A percentile compares a stretch with the other conserved stretches of the same genome.
Conservation (phyloP, 2,329 filamentous ascomycete genomes). For the Pseudogymnoascus sp. region DNA sequence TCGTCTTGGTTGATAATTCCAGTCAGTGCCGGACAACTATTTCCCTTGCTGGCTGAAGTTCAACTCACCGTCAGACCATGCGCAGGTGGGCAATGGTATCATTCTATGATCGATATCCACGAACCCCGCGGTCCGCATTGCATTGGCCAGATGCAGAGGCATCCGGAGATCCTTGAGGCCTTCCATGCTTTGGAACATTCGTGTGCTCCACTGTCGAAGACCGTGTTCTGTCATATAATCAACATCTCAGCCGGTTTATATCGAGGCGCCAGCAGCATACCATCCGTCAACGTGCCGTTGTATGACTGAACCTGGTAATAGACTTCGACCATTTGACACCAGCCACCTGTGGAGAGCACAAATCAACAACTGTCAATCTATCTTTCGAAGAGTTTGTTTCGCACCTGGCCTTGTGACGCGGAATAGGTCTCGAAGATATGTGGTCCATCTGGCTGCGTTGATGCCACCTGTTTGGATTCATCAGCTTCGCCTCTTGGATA, state of each 20-base stretch:
- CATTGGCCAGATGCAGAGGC: slow-evolving; percentile 45
- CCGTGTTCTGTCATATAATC: slow-evolving; percentile 45
- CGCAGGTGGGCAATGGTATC: slow-evolving; percentile 61
- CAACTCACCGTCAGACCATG: slow-evolving; percentile 59
- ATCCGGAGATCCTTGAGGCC: slow-evolving; percentile 60
- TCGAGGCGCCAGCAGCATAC: slow-evolving; percentile 31
- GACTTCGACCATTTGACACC: slow-evolving; percentile 83
- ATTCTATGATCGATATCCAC: slow-evolving; percentile 59
- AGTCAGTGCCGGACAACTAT: slow-evolving; percentile 5
- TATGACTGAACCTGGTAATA: slow-evolving; percentile 82
- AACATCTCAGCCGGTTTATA: slow-evolving; percentile 14
- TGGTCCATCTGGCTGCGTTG: slow-evolving; percentile 62
- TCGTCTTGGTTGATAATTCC: slow-evolving; percentile 33
- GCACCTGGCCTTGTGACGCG: slow-evolving; percentile 56
- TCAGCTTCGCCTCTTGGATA: slow-evolving; percentile 1
- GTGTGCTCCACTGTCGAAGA: slow-evolving; percentile 59
- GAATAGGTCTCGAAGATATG: slow-evolving; percentile 70
- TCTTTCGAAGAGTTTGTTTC: neutral
- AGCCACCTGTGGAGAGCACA: slow-evolving; percentile 45
- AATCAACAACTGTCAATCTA: neutral
- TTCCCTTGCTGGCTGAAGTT: neutral
- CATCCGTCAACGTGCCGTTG: slow-evolving; percentile 66
- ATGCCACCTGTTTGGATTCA: slow-evolving; percentile 50
- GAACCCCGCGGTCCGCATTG: slow-evolving; percentile 47
- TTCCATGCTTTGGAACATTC: slow-evolving; percentile 55